phyloP scores from a whole-genome alignment of 352 stramenopile species.

The Globisporangium apiculatum region DNA sequence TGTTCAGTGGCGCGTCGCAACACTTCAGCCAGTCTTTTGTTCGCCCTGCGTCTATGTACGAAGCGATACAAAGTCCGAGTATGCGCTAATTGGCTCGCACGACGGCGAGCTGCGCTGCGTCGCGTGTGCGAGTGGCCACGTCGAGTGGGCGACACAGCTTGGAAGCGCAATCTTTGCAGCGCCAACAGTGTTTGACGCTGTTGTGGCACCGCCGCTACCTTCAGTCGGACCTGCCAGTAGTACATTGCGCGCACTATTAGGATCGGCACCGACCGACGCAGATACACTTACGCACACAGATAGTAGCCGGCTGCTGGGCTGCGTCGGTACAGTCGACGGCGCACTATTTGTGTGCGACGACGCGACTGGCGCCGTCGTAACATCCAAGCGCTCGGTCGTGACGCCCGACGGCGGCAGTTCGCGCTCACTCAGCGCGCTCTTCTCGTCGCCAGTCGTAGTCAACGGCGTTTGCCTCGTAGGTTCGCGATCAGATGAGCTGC shows the following conservation, averaged over 20 bases:
- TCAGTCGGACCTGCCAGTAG: too few species aligned
- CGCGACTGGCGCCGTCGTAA: slow-evolving; percentile 22
- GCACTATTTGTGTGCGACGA: slow-evolving; percentile 36
- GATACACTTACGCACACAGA: too few species aligned
- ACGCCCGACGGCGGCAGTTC: background rate
- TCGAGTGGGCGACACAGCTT: slow-evolving; percentile 28
- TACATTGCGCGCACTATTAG: too few species aligned
- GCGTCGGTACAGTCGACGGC: slow-evolving; percentile 33
- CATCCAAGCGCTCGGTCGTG: background rate
- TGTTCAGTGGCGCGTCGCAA: slow-evolving; percentile 27
- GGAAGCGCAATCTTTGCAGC: slow-evolving; percentile 40
- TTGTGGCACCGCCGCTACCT: background rate
- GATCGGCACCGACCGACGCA: too few species aligned
- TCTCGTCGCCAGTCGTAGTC: slow-evolving; percentile 47
- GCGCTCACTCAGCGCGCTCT: slow-evolving; percentile 27
- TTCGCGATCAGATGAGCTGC: slow-evolving; percentile 40
- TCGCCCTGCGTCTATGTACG: slow-evolving; percentile 33
- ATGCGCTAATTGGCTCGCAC: slow-evolving; percentile 40
- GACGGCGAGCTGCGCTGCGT: slow-evolving; percentile 42
- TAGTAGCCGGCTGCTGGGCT: slow-evolving; percentile 21
- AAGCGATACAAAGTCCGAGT: slow-evolving; percentile 1
- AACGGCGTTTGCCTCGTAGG: slow-evolving; percentile 38
- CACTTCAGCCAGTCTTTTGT: slow-evolving; percentile 50
- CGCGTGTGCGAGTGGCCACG: slow-evolving; percentile 14
- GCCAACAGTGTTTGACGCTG: slow-evolving; percentile 20